Evolutionary conservation across 2,329 filamentous ascomycete species (phyloP), one percentile per base, ranked within the genome.

Genomic region (Tetracladium maxilliforme): DNA sequence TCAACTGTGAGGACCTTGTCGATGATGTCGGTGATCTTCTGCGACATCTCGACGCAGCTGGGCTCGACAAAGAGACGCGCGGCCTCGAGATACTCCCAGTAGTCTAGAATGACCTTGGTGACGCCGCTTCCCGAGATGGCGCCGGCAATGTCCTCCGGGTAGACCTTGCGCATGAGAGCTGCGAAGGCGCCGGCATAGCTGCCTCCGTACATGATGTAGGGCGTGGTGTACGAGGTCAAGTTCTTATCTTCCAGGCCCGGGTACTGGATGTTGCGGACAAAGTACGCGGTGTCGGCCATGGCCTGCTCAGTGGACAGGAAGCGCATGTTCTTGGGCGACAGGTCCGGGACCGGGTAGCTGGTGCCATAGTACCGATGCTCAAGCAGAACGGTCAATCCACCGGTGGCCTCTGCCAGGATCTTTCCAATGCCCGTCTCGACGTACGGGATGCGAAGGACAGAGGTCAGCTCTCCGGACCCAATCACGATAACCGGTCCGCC

Each of bases 291-390:
- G 44, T 92, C 83, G 6, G 81, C 82, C 19, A 92, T 45, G 0
- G 82, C 72, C 46, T 92, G 83, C 37, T 86, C 78, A 0, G 82
- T 90, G 1, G 79, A 76, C 40, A 92, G 54, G 55, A 90, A 92
- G 4, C 83, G 73, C 34, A 92, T 51, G 37, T 68, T 86, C 37
- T 50, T 59, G 21, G 11, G 11, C 1, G 64, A 64, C 12, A 87
- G 57, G 39, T 86, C 64, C 2, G 59, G 45, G 0, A 68, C 66
- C 0, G 82, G 81, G 27, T 75, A 72, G 43, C 78, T 86, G 9
- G 60, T 61, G 28, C 83, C 83, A 42, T 92, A 92, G 57, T 92
- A 92, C 16, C 83, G 70, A 42, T 92, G 83, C 52, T 92, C 83
- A 4, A 92, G 62, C 23, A 92, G 66, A 3, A 92, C 76, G 4